Base-by-base conservation (phyloP, 495 filamentous ascomycete species). In the Pyrenula massariospora region DNA sequence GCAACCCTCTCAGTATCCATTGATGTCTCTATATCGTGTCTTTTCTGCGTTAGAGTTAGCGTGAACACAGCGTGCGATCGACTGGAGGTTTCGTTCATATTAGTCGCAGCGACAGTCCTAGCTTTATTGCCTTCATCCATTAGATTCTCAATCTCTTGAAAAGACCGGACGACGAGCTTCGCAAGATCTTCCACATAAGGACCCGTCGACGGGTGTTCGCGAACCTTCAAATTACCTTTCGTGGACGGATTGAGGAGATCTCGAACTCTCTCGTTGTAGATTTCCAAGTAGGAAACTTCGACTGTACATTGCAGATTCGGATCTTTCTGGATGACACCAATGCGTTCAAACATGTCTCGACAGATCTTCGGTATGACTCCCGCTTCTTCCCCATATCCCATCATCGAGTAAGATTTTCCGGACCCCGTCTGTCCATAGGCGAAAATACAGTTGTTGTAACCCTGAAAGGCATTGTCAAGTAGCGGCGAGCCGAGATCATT, bases 101-200 rank as follows among this genome's bases (percentile, higher is more conserved):
- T 99, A 42, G 94, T 99, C 2, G 94, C 94, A 2, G 94, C 94
- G 42, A 99, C 94, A 20, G 94, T 99, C 74, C 94, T 77, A 5
- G 94, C 94, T 68, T 97, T 97, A 73, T 97, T 97, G 61, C 94
- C 94, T 71, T 97, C 93, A 70, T 97, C 94, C 94, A 99, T 97
- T 63, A 99, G 74, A 64, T 95, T 82, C 64, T 97, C 93, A 63
- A 97, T 97, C 67, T 97, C 93, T 51, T 84, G 78, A 66, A 98
- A 98, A 21, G 89, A 92, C 54, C 89, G 82, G n/a, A 99, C 93
- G n/a, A 94, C 90, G 47, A 99, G 70, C 63, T 96, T 99, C 50
- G 93, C 91, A 61, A 99, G 75, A 73, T 99, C 93, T 68, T 99
- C 93, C 12, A 99, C 94, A 63, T 99, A 99, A 0, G 93, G 93